A percentile compares a stretch with the other conserved stretches of the same genome.
phyloP scores from a whole-genome alignment of 495 filamentous ascomycete species.

The Podospora pseudoanserina region DNA sequence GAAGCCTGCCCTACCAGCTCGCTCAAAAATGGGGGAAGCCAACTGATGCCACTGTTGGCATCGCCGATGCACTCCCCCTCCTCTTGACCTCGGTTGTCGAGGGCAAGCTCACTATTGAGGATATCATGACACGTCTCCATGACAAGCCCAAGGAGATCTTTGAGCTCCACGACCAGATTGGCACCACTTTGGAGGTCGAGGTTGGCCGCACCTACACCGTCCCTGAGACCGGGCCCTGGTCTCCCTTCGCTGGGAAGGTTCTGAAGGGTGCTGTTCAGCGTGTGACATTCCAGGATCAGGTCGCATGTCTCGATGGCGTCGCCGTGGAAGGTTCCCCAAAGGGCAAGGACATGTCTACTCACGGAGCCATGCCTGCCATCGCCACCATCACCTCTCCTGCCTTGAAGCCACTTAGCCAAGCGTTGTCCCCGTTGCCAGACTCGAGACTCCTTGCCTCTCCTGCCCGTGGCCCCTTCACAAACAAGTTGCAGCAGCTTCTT shows the following conservation, averaged over 20 bases:
- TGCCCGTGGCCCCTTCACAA: constrained; percentile 25
- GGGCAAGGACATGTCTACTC: constrained; percentile 75
- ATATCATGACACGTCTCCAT: constrained; percentile 66
- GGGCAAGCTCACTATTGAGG: constrained; percentile 69
- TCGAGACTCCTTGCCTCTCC: background rate
- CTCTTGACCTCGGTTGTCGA: constrained; percentile 75
- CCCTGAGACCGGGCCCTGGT: constrained; percentile 57
- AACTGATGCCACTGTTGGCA: constrained; percentile 57
- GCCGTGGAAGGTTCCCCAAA: constrained; percentile 52
- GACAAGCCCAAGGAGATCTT: constrained; percentile 84
- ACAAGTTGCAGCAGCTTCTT: constrained; percentile 61
- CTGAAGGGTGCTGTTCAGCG: constrained; percentile 73
- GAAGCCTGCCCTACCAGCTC: constrained; percentile 77
- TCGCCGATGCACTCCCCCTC: constrained; percentile 72
- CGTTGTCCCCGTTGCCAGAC: constrained; percentile 33
- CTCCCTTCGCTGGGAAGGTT: constrained; percentile 67
- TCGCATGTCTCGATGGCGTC: constrained; percentile 72
- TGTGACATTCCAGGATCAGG: constrained; percentile 73
- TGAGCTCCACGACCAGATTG: constrained; percentile 78
- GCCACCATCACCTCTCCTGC: constrained; percentile 46
- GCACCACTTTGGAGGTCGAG: constrained; percentile 72
- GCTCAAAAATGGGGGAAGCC: constrained; percentile 54
- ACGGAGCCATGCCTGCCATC: constrained; percentile 55
- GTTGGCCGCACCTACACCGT: constrained; percentile 63
- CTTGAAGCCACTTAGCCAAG: constrained; percentile 47